Evolutionary conservation across 495 filamentous ascomycete species (phyloP).

Genomic region (Daldinia childiae): DNA sequence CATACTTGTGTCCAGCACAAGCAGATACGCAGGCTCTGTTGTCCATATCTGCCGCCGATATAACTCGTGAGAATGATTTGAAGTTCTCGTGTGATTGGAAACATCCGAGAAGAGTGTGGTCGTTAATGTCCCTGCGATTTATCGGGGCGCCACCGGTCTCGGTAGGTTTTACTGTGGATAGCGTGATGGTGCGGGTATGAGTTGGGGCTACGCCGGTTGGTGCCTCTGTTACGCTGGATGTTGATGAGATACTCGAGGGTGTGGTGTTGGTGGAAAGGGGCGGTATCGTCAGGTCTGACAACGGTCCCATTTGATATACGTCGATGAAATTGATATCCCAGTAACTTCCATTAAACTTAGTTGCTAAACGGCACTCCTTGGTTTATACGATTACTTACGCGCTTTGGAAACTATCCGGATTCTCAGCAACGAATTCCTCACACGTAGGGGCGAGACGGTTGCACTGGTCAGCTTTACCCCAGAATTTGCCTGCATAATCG

Average conservation of each 20-base stretch:
- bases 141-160: slow-evolving; percentile 1
- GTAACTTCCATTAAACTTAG: slow-evolving; percentile 50
- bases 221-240: neutral
- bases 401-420: slow-evolving; percentile 66
- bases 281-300: slow-evolving; percentile 22
- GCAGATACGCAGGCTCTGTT: slow-evolving; percentile 27
- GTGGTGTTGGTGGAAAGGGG: slow-evolving; percentile 4
- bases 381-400: slow-evolving; percentile 42
- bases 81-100: slow-evolving; percentile 15
- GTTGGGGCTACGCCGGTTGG: slow-evolving; percentile 22
- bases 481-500: slow-evolving; percentile 81
- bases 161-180: slow-evolving; percentile 27
- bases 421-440: slow-evolving; percentile 68
- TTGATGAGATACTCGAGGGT: slow-evolving; percentile 2
- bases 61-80: slow-evolving; percentile 8
- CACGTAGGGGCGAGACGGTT: slow-evolving; percentile 62
- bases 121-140: slow-evolving; percentile 13
- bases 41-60: slow-evolving; percentile 29
- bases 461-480: slow-evolving; percentile 54
- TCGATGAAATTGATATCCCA: slow-evolving; percentile 76
- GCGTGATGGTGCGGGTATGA: slow-evolving; percentile 42
- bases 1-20: slow-evolving; percentile 36
- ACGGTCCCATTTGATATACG: slow-evolving; percentile 61
- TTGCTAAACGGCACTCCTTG: neutral
- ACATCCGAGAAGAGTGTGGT: slow-evolving; percentile 40